phyloP scores from a whole-genome alignment of 116 monocot genomes.

The Papilionanthe hybrid region DNA sequence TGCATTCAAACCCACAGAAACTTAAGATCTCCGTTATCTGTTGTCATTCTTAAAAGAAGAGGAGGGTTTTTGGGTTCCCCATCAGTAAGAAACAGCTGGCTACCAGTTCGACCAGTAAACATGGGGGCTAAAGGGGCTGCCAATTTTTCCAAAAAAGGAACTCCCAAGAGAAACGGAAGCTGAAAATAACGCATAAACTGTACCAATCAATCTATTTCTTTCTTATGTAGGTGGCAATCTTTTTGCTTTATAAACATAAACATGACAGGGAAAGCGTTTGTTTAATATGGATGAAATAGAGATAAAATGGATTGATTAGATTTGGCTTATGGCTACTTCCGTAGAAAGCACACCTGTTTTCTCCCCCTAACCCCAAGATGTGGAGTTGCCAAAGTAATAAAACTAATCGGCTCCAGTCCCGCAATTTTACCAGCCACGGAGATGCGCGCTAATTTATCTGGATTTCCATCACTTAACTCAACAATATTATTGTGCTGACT shows the following conservation, averaged over 20 bases:
- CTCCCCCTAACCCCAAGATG: conserved; percentile 90
- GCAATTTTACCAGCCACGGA: conserved; percentile 44
- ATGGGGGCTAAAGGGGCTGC: conserved; percentile 75
- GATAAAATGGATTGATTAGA: neutral
- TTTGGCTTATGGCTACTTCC: neutral
- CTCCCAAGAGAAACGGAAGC: conserved; percentile 91
- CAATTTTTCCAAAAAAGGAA: conserved; percentile 81
- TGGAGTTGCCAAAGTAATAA: conserved; percentile 93
- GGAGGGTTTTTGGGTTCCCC: conserved; percentile 74
- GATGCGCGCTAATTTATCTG: conserved; percentile 4
- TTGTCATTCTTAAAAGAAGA: conserved; percentile 85
- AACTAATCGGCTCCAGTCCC: conserved; percentile 72
- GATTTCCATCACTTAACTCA: conserved; percentile 8
- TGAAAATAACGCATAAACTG: conserved; percentile 10
- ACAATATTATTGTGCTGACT: conserved; percentile 8
- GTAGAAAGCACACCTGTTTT: conserved; percentile 61
- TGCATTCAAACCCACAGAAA: conserved; percentile 51
- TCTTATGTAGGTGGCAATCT: neutral
- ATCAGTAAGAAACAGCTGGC: conserved; percentile 87
- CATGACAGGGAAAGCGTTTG: neutral
- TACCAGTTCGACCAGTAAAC: conserved; percentile 73
- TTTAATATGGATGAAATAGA: neutral
- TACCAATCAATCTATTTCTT: neutral
- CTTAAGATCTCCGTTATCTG: conserved; percentile 63
- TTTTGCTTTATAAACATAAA: neutral